Evolutionary conservation across 23 red algal species (phyloP).

Genomic region (Gracilaria caudata): DNA sequence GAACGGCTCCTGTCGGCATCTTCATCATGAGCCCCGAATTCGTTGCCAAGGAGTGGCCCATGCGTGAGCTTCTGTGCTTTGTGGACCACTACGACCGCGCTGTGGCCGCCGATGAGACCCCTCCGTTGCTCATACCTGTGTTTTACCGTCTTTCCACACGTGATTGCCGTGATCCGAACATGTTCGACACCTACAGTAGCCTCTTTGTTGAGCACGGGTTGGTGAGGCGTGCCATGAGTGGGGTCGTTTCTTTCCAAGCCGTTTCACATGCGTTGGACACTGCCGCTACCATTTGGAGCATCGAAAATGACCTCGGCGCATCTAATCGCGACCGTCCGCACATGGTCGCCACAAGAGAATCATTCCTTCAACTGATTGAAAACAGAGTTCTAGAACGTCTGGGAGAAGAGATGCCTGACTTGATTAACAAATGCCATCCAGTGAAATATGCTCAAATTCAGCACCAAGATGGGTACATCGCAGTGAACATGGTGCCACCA

Average conservation of each 20-base stretch:
- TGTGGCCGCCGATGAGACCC: neutral
- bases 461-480: neutral
- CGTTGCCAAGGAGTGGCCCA: constrained; percentile 6
- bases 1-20: neutral
- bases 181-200: constrained; percentile 1
- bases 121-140: constrained; percentile 7
- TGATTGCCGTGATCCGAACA: neutral
- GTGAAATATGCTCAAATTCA: neutral
- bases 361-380: neutral
- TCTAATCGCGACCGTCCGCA: neutral
- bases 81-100: neutral
- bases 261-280: neutral
- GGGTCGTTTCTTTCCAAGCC: neutral
- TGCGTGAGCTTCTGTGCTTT: constrained; percentile 6
- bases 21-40: constrained; percentile 23
- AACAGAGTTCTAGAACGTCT: neutral
- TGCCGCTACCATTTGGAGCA: neutral
- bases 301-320: neutral
- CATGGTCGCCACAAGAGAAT: neutral
- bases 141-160: constrained; percentile 26
- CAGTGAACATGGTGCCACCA: neutral
- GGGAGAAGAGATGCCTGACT: neutral
- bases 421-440: neutral
- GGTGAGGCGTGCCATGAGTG: neutral
- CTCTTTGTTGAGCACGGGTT: neutral